Conservation (phyloP, 768 basidiomycete genomes). For the Suillus placidus region DNA sequence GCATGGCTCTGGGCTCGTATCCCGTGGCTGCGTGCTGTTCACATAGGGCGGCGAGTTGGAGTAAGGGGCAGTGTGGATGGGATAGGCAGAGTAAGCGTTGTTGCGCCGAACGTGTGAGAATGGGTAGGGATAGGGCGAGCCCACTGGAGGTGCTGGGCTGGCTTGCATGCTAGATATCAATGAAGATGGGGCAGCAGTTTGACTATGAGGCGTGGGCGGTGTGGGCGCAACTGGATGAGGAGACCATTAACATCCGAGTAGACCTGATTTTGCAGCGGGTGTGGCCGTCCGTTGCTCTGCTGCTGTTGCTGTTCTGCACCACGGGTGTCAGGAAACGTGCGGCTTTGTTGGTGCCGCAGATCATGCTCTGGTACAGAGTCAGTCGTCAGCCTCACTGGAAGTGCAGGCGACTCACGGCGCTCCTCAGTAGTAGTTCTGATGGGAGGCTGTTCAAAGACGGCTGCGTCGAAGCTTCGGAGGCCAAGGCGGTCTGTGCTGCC, state of each 20-base stretch:
- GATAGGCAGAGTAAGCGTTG: constrained; percentile 40
- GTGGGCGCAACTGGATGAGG: constrained; percentile 74
- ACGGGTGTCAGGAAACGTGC: constrained; percentile 23
- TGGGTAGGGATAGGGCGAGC: constrained; percentile 81
- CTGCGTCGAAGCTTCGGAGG: constrained; percentile 59
- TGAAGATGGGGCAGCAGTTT: constrained; percentile 73
- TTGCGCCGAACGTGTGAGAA: constrained; percentile 72
- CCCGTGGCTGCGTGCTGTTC: constrained; percentile 80
- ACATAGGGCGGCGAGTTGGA: constrained; percentile 67
- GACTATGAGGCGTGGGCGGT: constrained; percentile 78
- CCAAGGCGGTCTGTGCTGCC: constrained; percentile 62
- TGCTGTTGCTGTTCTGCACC: constrained; percentile 21
- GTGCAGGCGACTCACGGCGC: constrained; percentile 29
- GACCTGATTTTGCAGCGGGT: constrained; percentile 42
- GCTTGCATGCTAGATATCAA: constrained; percentile 55
- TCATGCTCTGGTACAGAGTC: constrained; percentile 22
- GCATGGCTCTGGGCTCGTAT: constrained; percentile 78
- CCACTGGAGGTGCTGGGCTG: constrained; percentile 58
- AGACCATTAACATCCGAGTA: constrained; percentile 61
- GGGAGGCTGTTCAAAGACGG: constrained; percentile 51
- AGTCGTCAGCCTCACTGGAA: constrained; percentile 18
- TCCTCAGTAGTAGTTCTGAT: constrained; percentile 28
- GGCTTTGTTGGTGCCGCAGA: constrained; percentile 24
- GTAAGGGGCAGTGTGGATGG: constrained; percentile 45
- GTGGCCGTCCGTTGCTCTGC: constrained; percentile 36